These are phyloP conservation scores for Hammondia hammondi DNA, from an alignment of 169 alveolate species.

Conservation along the genomic window DNA sequence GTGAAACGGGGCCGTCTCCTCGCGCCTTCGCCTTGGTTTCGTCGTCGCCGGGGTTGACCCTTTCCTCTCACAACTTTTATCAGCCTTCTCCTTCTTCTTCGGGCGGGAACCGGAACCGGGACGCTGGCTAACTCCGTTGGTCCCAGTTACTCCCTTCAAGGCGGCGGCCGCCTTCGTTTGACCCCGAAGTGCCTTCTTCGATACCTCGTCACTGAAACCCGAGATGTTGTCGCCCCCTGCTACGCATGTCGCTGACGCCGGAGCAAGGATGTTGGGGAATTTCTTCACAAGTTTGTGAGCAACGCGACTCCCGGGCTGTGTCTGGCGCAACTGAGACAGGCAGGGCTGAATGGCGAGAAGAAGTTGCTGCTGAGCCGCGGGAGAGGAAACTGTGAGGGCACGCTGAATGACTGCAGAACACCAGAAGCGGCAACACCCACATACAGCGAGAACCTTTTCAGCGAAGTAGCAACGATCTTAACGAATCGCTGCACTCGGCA, in stretches of 20 bases:
- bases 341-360: conserved; percentile 9
- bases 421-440: neutral
- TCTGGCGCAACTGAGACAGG: conserved; percentile 21
- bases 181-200: neutral
- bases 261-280: neutral
- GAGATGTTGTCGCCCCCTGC: neutral
- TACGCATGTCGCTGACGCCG: neutral
- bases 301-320: conserved; percentile 5
- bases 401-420: conserved; percentile 30
- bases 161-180: neutral
- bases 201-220: neutral
- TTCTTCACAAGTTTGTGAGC: conserved; percentile 24
- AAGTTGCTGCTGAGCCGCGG: conserved; percentile 19
- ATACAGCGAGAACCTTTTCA: neutral
- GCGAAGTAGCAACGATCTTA: too few species aligned
- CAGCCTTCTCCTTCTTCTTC: neutral
- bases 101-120: neutral
- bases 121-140: neutral
- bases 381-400: conserved; percentile 7
- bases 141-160: neutral
- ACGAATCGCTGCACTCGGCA: too few species aligned
- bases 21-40: neutral
- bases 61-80: neutral
- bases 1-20: too few species aligned
- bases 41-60: neutral